Evolutionary conservation across 805 yeast species (phyloP), one percentile per base, ranked within the genome.

Genomic region (Saccharomycopsis selenospora): DNA sequence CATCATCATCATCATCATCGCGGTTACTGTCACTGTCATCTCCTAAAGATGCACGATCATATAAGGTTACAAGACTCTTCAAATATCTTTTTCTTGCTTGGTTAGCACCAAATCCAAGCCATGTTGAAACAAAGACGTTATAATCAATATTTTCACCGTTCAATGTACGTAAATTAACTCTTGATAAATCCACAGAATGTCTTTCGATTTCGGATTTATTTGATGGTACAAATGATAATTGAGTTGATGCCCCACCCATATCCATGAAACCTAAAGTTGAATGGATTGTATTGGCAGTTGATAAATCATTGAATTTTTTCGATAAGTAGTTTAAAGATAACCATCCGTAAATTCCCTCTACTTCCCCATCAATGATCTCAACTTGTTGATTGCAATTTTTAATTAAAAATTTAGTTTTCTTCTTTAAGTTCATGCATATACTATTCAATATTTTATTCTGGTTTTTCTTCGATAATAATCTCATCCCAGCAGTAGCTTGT

Each of bases 221-320:
- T 3, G 80, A 74, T 0, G 97, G 97, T 6, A 85, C 89, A 72
- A 90, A 93, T 6, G 98, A 95, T 20, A 93, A 77, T 61, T 93
- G 99, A 0, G 96, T 88, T 1, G 96, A 88, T 0, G 99, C 99
- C 11, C 99, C 99, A 13, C 99, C 99, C 99, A 93, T 93, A 64
- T 93, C 99, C 91, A 93, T 84, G 58, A 93, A 91, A 3, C 99
- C 99, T 55, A 76, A 82, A 0, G 95, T 80, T n/a, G 65, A 65
- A 57, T 76, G 84, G 3, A 43, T 56, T 5, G 48, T 46, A 3
- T 55, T 59, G 3, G 66, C 56, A 30, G 71, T 71, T 56, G 72
- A 76, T 29, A 42, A 47, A 46, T 73, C 62, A 52, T 81, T 71
- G 43, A 85, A 68, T 51, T 76, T 76, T 1, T 85, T 83, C 65